Percentiles rank a stretch among this genome's conserved stretches.
These are phyloP conservation scores for Chromera velia DNA, from an alignment of 73 alveolate genomes.

Conservation along the genomic window DNA sequence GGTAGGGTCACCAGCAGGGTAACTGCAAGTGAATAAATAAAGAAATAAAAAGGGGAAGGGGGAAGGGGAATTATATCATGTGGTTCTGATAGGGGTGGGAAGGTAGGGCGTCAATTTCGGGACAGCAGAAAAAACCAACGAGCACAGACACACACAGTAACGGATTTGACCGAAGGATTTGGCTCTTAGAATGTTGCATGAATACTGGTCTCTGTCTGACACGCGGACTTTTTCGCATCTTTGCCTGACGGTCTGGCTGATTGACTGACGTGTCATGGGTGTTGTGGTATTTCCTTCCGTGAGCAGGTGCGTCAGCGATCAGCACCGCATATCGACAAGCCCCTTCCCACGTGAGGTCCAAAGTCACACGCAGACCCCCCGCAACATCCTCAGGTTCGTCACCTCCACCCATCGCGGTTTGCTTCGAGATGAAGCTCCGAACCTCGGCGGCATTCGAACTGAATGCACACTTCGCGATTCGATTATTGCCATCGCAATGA, in stretches of 20 bases:
- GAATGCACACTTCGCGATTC: no score
- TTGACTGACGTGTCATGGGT: conserved; percentile 20
- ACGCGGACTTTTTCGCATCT: background rate
- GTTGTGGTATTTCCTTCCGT: conserved; percentile 49
- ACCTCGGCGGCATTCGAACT: background rate
- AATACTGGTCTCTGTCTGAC: no score
- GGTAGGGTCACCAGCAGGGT: conserved; percentile 40
- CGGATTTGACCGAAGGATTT: no score
- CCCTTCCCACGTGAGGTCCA: conserved; percentile 43
- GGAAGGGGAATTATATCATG: no score
- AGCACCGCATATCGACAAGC: conserved; percentile 49
- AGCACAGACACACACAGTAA: no score
- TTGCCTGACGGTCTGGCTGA: background rate
- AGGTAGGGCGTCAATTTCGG: no score
- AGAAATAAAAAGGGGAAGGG: background rate
- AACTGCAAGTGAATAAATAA: background rate
- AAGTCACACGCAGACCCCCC: conserved; percentile 48
- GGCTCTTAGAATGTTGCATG: no score
- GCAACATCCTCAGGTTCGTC: conserved; percentile 62
- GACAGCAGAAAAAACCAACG: no score
- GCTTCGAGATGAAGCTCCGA: background rate
- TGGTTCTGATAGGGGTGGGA: no score
- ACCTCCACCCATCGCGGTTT: conserved; percentile 44
- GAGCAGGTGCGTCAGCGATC: conserved; percentile 58
- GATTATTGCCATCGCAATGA: background rate